These are phyloP conservation scores for Melampsora americana DNA, from an alignment of 1,284 basidiomycete genomes.

Conservation along the genomic window DNA sequence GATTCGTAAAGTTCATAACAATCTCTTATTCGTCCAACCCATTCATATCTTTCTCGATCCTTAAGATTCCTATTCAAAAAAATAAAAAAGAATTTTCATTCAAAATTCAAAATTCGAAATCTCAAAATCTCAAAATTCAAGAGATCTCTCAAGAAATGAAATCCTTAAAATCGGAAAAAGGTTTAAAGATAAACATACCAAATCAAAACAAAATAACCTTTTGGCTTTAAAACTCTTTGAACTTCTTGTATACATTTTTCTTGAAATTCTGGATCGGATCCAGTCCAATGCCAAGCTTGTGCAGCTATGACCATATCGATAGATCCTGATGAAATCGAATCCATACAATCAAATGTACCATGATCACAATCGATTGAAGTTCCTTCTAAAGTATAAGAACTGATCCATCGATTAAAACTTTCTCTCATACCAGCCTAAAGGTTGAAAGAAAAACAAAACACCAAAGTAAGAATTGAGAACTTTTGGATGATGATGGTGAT, in stretches of 20 bases:
- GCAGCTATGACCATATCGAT: constrained; percentile 67
- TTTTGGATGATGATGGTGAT: too few species aligned
- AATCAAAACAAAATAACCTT: constrained; percentile 65
- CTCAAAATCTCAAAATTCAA: too few species aligned
- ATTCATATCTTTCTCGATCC: background rate
- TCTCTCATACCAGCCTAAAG: constrained; percentile 46
- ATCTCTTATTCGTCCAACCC: background rate
- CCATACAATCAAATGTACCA: constrained; percentile 66
- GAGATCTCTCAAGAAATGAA: too few species aligned
- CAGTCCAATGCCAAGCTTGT: constrained; percentile 78
- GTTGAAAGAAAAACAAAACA: too few species aligned
- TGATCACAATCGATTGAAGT: constrained; percentile 60
- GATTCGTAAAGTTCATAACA: background rate
- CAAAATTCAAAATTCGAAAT: too few species aligned
- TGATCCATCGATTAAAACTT: constrained; percentile 63
- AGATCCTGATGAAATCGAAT: constrained; percentile 62
- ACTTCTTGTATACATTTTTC: constrained; percentile 59
- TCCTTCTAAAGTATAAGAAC: constrained; percentile 60
- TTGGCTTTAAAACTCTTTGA: constrained; percentile 66
- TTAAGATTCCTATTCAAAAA: background rate
- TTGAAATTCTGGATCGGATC: constrained; percentile 47
- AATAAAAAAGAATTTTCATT: too few species aligned
- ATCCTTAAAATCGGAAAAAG: background rate
- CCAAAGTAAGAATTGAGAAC: too few species aligned
- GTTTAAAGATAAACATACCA: constrained; percentile 55